phyloP scores from a whole-genome alignment of 1,284 basidiomycete genomes.

The Athelia sp. region DNA sequence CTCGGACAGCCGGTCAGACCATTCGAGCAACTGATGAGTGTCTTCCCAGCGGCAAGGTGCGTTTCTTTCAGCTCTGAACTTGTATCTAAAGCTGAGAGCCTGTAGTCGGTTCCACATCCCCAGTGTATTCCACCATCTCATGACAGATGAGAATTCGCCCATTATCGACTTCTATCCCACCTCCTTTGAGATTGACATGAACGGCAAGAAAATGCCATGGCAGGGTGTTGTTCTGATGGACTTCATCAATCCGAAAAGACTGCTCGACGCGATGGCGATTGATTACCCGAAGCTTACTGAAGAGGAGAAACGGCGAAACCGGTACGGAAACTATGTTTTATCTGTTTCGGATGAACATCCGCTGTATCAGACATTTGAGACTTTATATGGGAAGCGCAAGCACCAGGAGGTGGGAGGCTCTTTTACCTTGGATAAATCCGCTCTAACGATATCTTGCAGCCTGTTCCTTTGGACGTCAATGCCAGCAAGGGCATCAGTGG shows the following conservation, averaged over 20 bases:
- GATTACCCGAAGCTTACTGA: slow-evolving; percentile 73
- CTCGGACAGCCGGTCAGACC: slow-evolving; percentile 90
- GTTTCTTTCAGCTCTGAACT: slow-evolving; percentile 11
- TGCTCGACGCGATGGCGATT: slow-evolving; percentile 79
- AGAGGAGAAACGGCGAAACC: slow-evolving; percentile 82
- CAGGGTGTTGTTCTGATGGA: slow-evolving; percentile 96
- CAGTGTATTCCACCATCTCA: slow-evolving; percentile 79
- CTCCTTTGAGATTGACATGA: slow-evolving; percentile 98
- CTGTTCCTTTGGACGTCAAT: slow-evolving; percentile 62
- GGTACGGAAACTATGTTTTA: slow-evolving; percentile 81
- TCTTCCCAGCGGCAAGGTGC: slow-evolving; percentile 91
- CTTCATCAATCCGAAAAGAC: slow-evolving; percentile 87
- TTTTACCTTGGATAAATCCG: slow-evolving; percentile 5
- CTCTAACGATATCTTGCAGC: slow-evolving; percentile 33
- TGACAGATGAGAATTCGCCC: slow-evolving; percentile 85
- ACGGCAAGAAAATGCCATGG: slow-evolving; percentile 99
- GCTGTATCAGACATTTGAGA: slow-evolving; percentile 83
- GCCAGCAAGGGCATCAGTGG: slow-evolving; percentile 81
- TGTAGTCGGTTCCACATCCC: slow-evolving; percentile 86
- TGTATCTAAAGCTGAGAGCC: slow-evolving; percentile 10
- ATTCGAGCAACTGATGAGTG: slow-evolving; percentile 97
- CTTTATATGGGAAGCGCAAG: slow-evolving; percentile 87
- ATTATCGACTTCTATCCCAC: slow-evolving; percentile 96
- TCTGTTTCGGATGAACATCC: slow-evolving; percentile 85
- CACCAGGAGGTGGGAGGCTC: slow-evolving; percentile 60